Evolutionary conservation across 306 rosid species (phyloP).

Genomic region (Parietaria judaica): DNA sequence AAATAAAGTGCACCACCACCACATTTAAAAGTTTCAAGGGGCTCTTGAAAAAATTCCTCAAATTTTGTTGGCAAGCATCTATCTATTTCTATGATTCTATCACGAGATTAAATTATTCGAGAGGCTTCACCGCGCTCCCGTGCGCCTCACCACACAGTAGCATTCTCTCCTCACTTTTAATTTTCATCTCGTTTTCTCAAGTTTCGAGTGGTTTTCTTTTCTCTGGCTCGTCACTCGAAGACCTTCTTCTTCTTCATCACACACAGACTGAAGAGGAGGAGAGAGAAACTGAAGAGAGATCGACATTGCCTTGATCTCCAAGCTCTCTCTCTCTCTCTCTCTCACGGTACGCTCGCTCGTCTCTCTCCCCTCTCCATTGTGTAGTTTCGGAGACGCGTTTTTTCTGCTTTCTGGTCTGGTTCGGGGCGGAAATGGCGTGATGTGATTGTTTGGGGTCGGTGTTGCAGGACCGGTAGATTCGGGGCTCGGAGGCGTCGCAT

Average conservation of each 20-base stretch:
- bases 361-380: conserved; percentile 6
- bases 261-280: conserved; percentile 7
- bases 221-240: conserved; percentile 1
- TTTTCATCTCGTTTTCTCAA: background rate
- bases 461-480: conserved; percentile 57
- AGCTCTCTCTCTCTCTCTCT: conserved; percentile 17
- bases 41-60: no score
- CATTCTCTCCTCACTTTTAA: background rate
- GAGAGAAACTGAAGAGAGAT: conserved; percentile 22
- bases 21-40: no score
- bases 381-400: background rate
- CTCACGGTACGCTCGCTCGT: conserved; percentile 34
- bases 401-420: background rate
- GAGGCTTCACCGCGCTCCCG: no score
- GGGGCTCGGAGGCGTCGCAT: conserved; percentile 33
- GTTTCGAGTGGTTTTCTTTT: conserved; percentile 1
- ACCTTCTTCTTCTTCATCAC: background rate
- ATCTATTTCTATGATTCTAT: no score
- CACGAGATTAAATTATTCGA: no score
- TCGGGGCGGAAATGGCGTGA: conserved; percentile 22
- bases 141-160: background rate
- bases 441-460: conserved; percentile 29
- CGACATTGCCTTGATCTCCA: conserved; percentile 27
- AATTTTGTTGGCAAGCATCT: no score
- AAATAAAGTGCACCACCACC: no score